Evolutionary conservation across 169 alveolate genomes (phyloP), one percentile per base, ranked within the genome.

Genomic region (Eimeria falciformis): DNA sequence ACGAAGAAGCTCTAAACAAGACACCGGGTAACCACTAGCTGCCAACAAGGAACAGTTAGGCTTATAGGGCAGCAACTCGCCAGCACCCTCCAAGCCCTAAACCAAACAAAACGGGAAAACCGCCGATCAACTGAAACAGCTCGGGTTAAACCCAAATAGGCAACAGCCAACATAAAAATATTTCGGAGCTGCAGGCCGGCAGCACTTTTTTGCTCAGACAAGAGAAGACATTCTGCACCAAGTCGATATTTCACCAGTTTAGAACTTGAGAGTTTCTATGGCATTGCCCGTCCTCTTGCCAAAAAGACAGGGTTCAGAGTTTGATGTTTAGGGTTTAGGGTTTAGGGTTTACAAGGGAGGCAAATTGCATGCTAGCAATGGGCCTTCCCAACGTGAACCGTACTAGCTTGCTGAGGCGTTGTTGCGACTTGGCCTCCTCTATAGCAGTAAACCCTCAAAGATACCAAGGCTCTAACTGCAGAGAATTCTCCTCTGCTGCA

Each of bases 361-460:
- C n/a, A n/a, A n/a, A n/a, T n/a, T n/a, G n/a, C n/a, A n/a, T n/a
- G n/a, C n/a, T n/a, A n/a, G n/a, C n/a, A n/a, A n/a, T n/a, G n/a
- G n/a, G n/a, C n/a, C n/a, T n/a, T n/a, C 73, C 73, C 29, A 29
- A n/a, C 6, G 73, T 62, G 73, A 62, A 62, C 73, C 73, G n/a
- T 3, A n/a, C 73, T n/a, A 62, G 73, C 73, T 14, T 29, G 40
- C 37, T 18, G 46, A 18, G 73, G 37, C 73, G 73, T 1, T 11
- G 7, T 9, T 62, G 37, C 29, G 17, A 29, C 73, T 62, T n/a
- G 23, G 62, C 29, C 73, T 29, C 73, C n/a, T 12, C 14, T 62
- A n/a, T 62, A n/a, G 12, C 37, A 62, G 73, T 29, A n/a, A 62
- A 62, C 37, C 73, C n/a, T n/a, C n/a, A 62, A 9, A 62, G 17